These are phyloP conservation scores for Brassica hybrid DNA, from an alignment of 441 rosid species.

Conservation along the genomic window DNA sequence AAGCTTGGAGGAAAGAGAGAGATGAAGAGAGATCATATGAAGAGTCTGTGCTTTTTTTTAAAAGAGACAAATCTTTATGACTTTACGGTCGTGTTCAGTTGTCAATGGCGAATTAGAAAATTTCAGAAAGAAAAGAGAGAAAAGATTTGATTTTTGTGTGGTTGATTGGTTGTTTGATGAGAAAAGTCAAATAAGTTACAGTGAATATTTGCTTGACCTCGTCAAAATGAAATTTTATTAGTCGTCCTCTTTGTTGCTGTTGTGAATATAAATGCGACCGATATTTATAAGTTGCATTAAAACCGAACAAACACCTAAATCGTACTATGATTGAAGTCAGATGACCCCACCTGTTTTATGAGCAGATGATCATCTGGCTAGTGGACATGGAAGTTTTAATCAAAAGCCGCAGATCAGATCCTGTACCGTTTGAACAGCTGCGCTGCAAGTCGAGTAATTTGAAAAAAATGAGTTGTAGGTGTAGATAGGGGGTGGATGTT, in stretches of 20 bases:
- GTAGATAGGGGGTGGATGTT: too few relatives aligned
- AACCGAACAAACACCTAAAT: not conserved
- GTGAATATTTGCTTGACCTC: slow-evolving; percentile 20
- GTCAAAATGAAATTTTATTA: slow-evolving; percentile 11
- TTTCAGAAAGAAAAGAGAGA: not conserved
- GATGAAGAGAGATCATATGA: slow-evolving; percentile 16
- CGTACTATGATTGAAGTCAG: not conserved
- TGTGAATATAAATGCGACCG: not conserved
- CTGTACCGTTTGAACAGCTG: too few relatives aligned
- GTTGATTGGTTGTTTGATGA: slow-evolving; percentile 9
- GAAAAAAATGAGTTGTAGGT: too few relatives aligned
- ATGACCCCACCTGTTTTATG: not conserved
- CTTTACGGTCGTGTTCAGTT: slow-evolving; percentile 25
- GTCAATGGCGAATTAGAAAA: slow-evolving; percentile 32
- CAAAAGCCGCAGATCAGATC: too few relatives aligned
- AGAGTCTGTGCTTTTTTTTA: not conserved
- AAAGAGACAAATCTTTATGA: slow-evolving; percentile 2
- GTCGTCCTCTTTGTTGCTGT: not conserved
- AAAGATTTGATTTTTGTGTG: not conserved
- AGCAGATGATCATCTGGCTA: too few relatives aligned
- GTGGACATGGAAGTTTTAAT: too few relatives aligned
- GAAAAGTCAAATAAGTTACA: slow-evolving; percentile 30
- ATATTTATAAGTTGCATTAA: not conserved
- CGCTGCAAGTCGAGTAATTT: too few relatives aligned
- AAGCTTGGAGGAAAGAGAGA: slow-evolving; percentile 11